Evolutionary conservation across 768 basidiomycete genomes (phyloP).

Genomic region (Omphalotus guepiniiformis): DNA sequence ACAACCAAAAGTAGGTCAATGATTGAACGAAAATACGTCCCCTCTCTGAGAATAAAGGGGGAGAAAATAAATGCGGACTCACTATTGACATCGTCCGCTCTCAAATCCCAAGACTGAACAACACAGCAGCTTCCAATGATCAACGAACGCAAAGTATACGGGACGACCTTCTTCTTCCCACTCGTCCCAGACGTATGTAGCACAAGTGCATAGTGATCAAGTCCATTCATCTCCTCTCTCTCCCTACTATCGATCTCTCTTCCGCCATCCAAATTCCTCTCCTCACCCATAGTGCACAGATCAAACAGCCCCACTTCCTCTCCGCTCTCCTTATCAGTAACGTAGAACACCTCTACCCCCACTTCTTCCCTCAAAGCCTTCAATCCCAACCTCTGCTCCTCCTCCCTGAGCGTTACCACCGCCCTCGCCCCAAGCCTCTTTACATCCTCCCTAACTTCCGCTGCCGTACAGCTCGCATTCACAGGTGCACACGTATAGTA

Average conservation of each 20-base stretch:
- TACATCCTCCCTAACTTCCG: slow-evolving; percentile 40
- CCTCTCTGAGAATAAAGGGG: neutral
- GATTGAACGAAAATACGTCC: neutral
- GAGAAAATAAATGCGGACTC: slow-evolving; percentile 12
- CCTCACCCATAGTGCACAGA: slow-evolving; percentile 24
- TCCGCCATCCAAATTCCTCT: slow-evolving; percentile 11
- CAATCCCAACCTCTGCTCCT: slow-evolving; percentile 33
- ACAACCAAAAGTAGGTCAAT: too few relatives aligned
- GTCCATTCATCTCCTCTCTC: slow-evolving; percentile 29
- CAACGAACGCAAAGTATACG: slow-evolving; percentile 37
- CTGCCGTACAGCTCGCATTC: slow-evolving; percentile 39
- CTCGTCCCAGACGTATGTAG: slow-evolving; percentile 58
- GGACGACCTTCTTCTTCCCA: slow-evolving; percentile 47
- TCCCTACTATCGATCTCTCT: too few relatives aligned
- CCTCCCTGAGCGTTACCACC: slow-evolving; percentile 36
- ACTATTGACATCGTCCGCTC: slow-evolving; percentile 40
- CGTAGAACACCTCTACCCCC: slow-evolving; percentile 34
- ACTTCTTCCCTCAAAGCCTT: slow-evolving; percentile 27
- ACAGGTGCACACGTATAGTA: slow-evolving; percentile 45
- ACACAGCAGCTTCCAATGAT: slow-evolving; percentile 40
- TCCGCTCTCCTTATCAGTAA: slow-evolving; percentile 28
- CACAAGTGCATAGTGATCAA: slow-evolving; percentile 45
- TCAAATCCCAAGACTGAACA: slow-evolving; percentile 37
- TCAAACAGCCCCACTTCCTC: slow-evolving; percentile 39
- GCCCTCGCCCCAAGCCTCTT: slow-evolving; percentile 32